Evolutionary conservation across 805 yeast genomes (phyloP).

Genomic region (Pichia californica): DNA sequence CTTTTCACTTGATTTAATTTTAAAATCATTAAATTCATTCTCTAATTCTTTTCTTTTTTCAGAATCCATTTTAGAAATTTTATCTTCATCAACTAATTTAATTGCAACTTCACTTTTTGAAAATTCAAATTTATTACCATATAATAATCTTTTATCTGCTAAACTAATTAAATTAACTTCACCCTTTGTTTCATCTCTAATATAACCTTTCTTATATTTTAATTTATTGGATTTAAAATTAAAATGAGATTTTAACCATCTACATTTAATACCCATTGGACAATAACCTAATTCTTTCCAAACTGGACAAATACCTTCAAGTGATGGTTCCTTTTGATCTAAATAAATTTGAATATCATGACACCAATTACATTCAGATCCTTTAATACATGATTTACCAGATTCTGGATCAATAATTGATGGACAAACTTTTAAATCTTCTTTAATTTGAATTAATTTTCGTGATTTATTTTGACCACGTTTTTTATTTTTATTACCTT

Average conservation of each 20-base stretch:
- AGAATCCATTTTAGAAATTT: conserved; percentile 30
- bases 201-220: conserved; percentile 36
- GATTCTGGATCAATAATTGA: conserved; percentile 50
- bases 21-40: conserved; percentile 65
- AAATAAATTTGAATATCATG: conserved; percentile 72
- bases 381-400: conserved; percentile 48
- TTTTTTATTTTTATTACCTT: conserved; percentile 31
- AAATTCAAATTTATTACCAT: conserved; percentile 57
- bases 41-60: conserved; percentile 30
- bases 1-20: conserved; percentile 77
- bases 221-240: conserved; percentile 39
- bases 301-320: conserved; percentile 80
- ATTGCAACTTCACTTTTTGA: conserved; percentile 50
- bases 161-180: conserved; percentile 61
- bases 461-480: conserved; percentile 84
- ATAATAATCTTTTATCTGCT: conserved; percentile 41
- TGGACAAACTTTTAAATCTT: conserved; percentile 59
- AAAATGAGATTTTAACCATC: conserved; percentile 78
- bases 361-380: conserved; percentile 68
- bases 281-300: conserved; percentile 78
- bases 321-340: conserved; percentile 59
- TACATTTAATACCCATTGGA: conserved; percentile 87
- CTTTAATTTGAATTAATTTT: conserved; percentile 64
- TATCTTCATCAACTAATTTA: conserved; percentile 41
- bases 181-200: conserved; percentile 22